Base-by-base conservation (phyloP, 805 yeast genomes). In the Priceomyces haplophilus region DNA sequence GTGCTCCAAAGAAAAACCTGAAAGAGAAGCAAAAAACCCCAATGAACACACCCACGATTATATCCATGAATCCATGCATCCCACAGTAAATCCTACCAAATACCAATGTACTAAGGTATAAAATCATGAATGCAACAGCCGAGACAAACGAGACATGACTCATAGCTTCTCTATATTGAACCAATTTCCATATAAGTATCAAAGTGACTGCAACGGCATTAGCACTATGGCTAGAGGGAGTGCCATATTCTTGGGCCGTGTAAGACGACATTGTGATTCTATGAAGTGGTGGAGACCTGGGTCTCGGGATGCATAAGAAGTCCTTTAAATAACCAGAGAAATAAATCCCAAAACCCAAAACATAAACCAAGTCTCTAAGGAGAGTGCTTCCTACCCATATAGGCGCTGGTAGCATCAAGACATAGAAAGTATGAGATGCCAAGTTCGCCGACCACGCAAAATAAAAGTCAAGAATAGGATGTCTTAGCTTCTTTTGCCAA, bases 381-480 rank as follows among this genome's bases (percentile, higher is more conserved):
- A 80, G 42, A 3, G 56, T 56, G 3, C 75, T 69, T 0, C 96
- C 96, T 46, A 82, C 77, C 96, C 96, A 91, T 25, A 80, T 72
- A 10, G 93, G 87, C 7, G 85, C 58, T 0, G 99, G 99, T 29
- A 91, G 73, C 80, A 88, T 81, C 38, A 91, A 60, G 38, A 93
- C 95, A 60, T 91, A 91, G 59, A 93, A 93, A 0, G 97, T 88
- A 63, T 91, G 99, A 4, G 95, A 79, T 0, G 97, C 99, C 48
- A 93, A 69, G 53, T 85, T 82, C 13, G 98, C 96, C 3, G 95
- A 78, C 72, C 87, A 80, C 7, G 95, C 85, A 64, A 91, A 91
- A 55, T 85, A 93, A 19, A 71, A 55, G 64, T 90, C 97, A 40
- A 82, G 62, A 13, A 61, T 38, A 1, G 79, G 72, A 30, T 63